Evolutionary conservation across 192 early-diverging fungal species (phyloP).

Genomic region (Podila horticola): DNA sequence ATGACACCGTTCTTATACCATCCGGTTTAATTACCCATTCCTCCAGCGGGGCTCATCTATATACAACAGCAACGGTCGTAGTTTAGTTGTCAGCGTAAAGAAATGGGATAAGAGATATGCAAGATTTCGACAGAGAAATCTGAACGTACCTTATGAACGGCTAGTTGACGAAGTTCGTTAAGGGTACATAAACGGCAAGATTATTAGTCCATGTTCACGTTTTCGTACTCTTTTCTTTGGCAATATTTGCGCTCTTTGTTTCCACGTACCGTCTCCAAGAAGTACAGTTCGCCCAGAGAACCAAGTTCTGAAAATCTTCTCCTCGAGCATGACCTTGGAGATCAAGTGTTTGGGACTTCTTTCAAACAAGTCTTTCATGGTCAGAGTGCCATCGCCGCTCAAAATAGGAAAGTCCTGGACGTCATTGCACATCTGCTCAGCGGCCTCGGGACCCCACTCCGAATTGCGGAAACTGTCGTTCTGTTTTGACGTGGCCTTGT

Average conservation of each 20-base stretch:
- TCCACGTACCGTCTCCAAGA: slow-evolving; percentile 25
- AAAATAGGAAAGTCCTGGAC: slow-evolving; percentile 1
- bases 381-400: neutral
- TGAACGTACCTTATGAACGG: no score
- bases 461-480: neutral
- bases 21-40: neutral
- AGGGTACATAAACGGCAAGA: no score
- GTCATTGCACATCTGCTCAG: slow-evolving; percentile 9
- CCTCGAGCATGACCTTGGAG: slow-evolving; percentile 23
- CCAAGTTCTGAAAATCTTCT: slow-evolving; percentile 40
- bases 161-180: no score
- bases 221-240: no score
- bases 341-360: neutral
- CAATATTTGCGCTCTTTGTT: no score
- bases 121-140: no score
- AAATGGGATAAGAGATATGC: no score
- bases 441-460: slow-evolving; percentile 13
- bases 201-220: no score
- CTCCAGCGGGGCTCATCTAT: neutral
- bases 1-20: neutral
- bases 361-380: slow-evolving; percentile 9
- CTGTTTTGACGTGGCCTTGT: neutral
- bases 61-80: no score
- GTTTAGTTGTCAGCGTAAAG: no score
- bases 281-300: slow-evolving; percentile 17